Evolutionary conservation across 164 flowering plant genomes (phyloP).

Genomic region (Magnolia sinica): DNA sequence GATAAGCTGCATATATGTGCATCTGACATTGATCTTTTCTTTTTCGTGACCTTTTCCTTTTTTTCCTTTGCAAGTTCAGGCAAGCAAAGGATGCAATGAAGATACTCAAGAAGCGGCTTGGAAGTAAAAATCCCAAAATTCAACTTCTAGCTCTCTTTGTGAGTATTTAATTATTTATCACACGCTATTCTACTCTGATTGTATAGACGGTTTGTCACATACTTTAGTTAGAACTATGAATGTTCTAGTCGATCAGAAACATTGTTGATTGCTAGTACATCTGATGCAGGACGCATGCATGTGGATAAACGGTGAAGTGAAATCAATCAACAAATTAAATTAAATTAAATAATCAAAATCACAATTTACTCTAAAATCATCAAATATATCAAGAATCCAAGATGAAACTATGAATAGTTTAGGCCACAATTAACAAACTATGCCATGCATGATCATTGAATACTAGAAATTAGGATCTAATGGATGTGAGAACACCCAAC

Average conservation of each 20-base stretch:
- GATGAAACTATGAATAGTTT: too few species aligned
- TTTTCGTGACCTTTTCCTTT: neutral
- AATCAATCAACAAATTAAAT: too few species aligned
- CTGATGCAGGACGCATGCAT: too few species aligned
- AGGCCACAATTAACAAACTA: too few species aligned
- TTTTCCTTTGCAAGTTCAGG: constrained; percentile 36
- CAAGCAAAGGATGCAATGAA: constrained; percentile 94
- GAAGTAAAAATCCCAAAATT: constrained; percentile 76
- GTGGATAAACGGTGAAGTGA: too few species aligned
- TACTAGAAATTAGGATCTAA: too few species aligned
- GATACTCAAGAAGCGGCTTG: constrained; percentile 88
- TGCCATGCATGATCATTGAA: too few species aligned
- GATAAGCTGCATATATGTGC: neutral
- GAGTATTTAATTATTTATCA: constrained; percentile 30
- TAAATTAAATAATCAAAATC: too few species aligned
- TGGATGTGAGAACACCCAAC: too few species aligned
- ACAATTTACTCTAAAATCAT: too few species aligned
- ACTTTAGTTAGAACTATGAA: neutral
- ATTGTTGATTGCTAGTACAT: neutral
- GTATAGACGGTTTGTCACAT: neutral
- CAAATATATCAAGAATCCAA: too few species aligned
- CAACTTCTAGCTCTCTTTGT: constrained; percentile 93
- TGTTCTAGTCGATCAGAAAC: neutral
- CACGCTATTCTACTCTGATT: neutral
- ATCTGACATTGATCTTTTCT: neutral